Conservation (phyloP, 495 filamentous ascomycete species). For the Daldinia bambusicola region DNA sequence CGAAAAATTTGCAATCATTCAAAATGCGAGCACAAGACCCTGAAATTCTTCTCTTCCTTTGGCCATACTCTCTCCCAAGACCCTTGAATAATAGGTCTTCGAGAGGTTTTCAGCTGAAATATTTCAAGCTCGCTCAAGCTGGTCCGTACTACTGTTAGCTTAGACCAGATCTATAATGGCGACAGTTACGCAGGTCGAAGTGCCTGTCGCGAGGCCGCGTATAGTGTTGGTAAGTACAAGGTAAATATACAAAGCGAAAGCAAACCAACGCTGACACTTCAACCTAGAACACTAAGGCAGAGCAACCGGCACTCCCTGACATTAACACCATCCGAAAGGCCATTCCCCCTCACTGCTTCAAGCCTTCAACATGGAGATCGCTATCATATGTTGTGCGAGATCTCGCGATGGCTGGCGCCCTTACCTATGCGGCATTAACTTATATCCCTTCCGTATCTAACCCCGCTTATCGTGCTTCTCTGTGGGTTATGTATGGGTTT, state of each 20-base stretch:
- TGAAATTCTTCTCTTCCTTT: constrained; percentile 8
- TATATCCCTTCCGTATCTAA: constrained; percentile 62
- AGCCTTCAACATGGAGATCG: constrained; percentile 66
- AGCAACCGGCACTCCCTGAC: constrained; percentile 40
- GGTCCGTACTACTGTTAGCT: background rate
- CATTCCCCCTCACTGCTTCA: constrained; percentile 75
- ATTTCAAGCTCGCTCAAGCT: background rate
- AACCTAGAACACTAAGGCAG: constrained; percentile 25
- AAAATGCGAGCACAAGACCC: constrained; percentile 20
- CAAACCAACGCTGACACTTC: constrained; percentile 10
- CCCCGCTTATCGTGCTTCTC: constrained; percentile 55
- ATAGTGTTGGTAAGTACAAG: constrained; percentile 30
- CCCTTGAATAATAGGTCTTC: constrained; percentile 5
- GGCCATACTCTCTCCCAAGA: background rate
- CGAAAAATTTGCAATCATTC: constrained; percentile 32
- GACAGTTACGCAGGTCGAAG: constrained; percentile 39
- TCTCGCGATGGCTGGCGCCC: constrained; percentile 59
- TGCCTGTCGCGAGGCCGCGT: constrained; percentile 26
- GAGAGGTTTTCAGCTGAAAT: background rate
- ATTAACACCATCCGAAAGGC: constrained; percentile 76
- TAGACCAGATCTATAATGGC: constrained; percentile 29
- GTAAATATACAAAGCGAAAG: background rate
- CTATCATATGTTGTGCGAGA: constrained; percentile 71
- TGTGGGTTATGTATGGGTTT: constrained; percentile 70
- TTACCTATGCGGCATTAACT: constrained; percentile 65